Base-by-base conservation (phyloP, 2,329 filamentous ascomycete genomes). In the Cladosporium sphaerospermum region DNA sequence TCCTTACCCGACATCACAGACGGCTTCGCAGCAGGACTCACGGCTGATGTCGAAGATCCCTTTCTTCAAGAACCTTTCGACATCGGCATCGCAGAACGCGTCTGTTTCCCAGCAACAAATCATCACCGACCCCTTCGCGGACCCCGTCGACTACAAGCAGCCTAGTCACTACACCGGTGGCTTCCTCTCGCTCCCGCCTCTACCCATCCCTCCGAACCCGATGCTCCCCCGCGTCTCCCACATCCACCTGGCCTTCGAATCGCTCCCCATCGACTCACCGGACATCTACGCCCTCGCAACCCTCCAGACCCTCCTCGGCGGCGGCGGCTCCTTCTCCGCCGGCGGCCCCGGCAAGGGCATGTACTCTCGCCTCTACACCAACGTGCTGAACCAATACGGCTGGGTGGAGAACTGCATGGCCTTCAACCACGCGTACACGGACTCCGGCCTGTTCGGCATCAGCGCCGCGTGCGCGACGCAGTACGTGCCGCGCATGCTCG, bases 271-370 rank as follows among this genome's bases (percentile, higher is more conserved):
- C 66, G 84, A 82, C 18, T 92, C 88, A 2, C 84, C 89, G 10
- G 92, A 97, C 68, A 96, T 99, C 64, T 99, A 97, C 73, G 91
- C 93, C 14, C 84, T 97, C 42, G 93, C 93, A 6, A 96, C 92
- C 0, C 79, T 99, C 1, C 95, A 97, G 72, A 97, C 90, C 1
- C 85, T 99, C 9, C 88, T 99, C 33, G 93, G 93, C 54, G 93
- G 93, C 45, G 93, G 93, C 45, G 93, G 93, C 19, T 96, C 91
- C 53, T 99, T 99, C 76, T 95, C 89, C 13, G 93, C 93, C 51
- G 93, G 93, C 63, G 93, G 93, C 0, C 93, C 93, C 4, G 93
- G 93, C 50, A 99, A 99, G 76, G 93, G 93, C 69, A 99, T 99
- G 93, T 97, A 97, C 78, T 95, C 89, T 36, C 86, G 93, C 10